Base-by-base conservation (phyloP, 2,329 filamentous ascomycete species). In the Xylaria sp. region DNA sequence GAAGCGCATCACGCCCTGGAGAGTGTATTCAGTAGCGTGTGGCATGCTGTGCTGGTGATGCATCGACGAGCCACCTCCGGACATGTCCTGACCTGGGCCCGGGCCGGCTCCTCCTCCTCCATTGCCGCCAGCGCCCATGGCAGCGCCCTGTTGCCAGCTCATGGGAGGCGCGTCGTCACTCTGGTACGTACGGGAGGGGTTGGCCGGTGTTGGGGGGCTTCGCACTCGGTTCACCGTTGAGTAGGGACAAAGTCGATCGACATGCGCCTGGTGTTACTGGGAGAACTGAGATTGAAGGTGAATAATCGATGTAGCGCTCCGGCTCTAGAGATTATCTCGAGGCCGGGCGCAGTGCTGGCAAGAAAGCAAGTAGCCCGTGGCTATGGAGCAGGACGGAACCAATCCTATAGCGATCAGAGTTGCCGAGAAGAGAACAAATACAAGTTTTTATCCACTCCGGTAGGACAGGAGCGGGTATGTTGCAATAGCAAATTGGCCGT, bases 1-100 rank as follows among this genome's bases (percentile, higher is more conserved):
- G 81, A 99, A 99, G 82, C 96, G 94, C 96, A 99, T 99, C 46
- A 99, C 96, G 79, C 96, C 88, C 81, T 90, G 88, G 46, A 90
- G 80, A 7, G 88, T 90, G 75, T 90, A 90, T 74, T 89, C 88
- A 70, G 88, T 90, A 71, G 87, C 86, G 75, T 86, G 85, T 51
- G 87, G 87, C 74, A 87, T 83, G 78, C 84, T 85, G 9, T 73
- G 72, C 39, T 69, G 80, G 76, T 74, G 81, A 76, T 75, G 81
- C 80, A 76, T 83, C 82, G 74, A 81, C 78, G 78, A 57, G 37
- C 72, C 74, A 1, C 72, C 74, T 63, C 77, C 77, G 20, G 69
- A 32, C 70, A 78, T 74, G 1, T 80, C 82, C 83, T 84, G 78
- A 79, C 81, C 73, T 77, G 80, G 73, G 76, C 80, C 78, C 81